phyloP scores from a whole-genome alignment of 805 yeast genomes.

The Alloascoidea hylecoeti region DNA sequence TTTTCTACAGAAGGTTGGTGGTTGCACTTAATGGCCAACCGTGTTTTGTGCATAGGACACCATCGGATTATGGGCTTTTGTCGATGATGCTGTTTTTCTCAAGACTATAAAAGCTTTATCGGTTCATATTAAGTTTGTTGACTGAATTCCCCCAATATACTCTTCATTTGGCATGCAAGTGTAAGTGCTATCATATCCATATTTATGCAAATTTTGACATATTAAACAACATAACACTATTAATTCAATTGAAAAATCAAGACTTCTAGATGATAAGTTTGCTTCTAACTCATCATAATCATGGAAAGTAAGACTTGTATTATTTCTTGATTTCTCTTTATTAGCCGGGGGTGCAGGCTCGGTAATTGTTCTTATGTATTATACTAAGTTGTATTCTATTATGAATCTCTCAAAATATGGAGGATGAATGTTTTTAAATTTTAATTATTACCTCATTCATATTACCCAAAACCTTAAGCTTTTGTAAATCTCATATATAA shows the following conservation, averaged over 20 bases:
- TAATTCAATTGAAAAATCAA: conserved; percentile 57
- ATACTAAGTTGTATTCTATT: conserved; percentile 81
- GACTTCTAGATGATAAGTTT: conserved; percentile 24
- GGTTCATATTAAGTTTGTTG: conserved; percentile 82
- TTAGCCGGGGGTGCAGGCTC: conserved; percentile 95
- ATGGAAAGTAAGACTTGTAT: conserved; percentile 87
- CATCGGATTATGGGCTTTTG: conserved; percentile 75
- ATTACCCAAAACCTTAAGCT: too few relatives aligned
- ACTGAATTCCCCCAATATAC: conserved; percentile 91
- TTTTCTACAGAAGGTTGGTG: conserved; percentile 6
- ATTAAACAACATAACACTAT: conserved; percentile 16
- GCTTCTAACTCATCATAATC: conserved; percentile 33
- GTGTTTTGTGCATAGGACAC: conserved; percentile 41
- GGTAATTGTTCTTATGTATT: conserved; percentile 64
- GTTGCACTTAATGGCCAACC: conserved; percentile 12
- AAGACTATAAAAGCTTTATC: conserved; percentile 72
- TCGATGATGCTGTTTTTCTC: conserved; percentile 82
- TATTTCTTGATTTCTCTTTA: conserved; percentile 84
- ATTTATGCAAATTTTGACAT: conserved; percentile 3
- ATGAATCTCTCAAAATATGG: conserved; percentile 93
- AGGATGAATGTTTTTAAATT: conserved; percentile 91
- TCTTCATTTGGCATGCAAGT: conserved; percentile 78
- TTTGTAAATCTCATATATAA: too few relatives aligned
- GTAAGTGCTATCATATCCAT: conserved; percentile 6
- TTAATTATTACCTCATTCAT: conserved; percentile 70